Evolutionary conservation across 495 filamentous ascomycete genomes (phyloP), one percentile per base, ranked within the genome.

Genomic region (Trichoderma virens): DNA sequence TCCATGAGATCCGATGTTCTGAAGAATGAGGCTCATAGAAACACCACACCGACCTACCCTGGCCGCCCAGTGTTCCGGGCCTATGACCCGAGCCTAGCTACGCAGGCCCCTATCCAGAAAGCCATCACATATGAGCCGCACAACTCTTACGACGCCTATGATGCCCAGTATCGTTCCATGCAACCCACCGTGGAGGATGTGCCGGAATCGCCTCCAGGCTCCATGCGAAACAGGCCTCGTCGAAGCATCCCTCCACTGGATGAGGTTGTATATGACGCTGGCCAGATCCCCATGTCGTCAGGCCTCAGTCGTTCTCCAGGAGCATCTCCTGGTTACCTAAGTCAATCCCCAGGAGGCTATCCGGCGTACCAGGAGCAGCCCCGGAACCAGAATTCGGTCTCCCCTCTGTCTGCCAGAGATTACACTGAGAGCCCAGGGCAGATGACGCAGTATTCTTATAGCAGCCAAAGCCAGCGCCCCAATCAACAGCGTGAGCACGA

Each of bases 131-230:
- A 68, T 34, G 68, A 70, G 8, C 67, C 73, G 0, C 80, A 83
- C 67, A 73, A 83, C 59, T 81, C 80, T 6, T 83, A 80, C 62
- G 82, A 83, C 64, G 61, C 73, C 47, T 81, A 80, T 64, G 79
- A 80, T 34, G 30, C 68, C 8, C 70, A 71, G 30, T 67, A 79
- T 65, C 78, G 79, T 41, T 76, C 78, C 18, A 86, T 89, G 87
- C 86, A 89, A 65, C 85, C 86, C 27, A 84, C 82, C 5, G 87
- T 89, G 54, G 87, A 89, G 68, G 87, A 89, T 71, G 87, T 85
- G 59, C 82, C 84, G 3, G 78, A 80, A 59, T 79, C 80, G 16
- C 81, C 81, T 2, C 73, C 70, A 18, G 68, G 71, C n/a, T 47
- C 39, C 23, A 31, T 62, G 8, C 70, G 67, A 39, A 63, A 70